Evolutionary conservation across 495 filamentous ascomycete genomes (phyloP), one percentile per base, ranked within the genome.

Genomic region (Talaromyces stipitatus): DNA sequence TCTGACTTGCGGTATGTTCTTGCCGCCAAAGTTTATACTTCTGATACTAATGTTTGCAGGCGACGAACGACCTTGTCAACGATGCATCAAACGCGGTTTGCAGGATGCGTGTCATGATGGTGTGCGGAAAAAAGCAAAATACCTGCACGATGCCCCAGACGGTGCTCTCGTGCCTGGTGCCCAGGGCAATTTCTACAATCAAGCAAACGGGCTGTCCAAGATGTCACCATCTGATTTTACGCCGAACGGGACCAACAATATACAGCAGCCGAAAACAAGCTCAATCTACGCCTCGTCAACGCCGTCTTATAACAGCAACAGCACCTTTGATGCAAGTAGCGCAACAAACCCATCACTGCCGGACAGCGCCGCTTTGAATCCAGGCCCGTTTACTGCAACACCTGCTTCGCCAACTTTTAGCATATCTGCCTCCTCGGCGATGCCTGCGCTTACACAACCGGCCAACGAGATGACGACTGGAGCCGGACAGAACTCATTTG

Each of bases 111-210:
- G 94, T 68, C 90, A 95, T 66, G 94, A 98, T 65, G 94, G 94
- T 41, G 90, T 96, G 36, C 87, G 94, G 58, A 97, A 98, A 72
- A 98, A 97, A 78, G 94, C 94, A 60, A 98, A 98, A 69, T 98
- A 98, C 74, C 86, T 98, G 48, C 92, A 96, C 71, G 94, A 97
- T 76, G 91, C 92, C 24, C 90, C 92, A 33, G 82, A 89, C 55
- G 91, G 94, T 58, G 82, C 82, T 55, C 70, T 88, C 62, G 80
- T 85, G 73, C 82, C 84, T 56, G 80, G 79, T 22, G 72, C 81
- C 26, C 68, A 71, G n/a, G 69, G 71, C n/a, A 72, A 72, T 57
- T 75, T 78, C 38, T 72, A 73, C 62, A 77, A 75, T 56, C 69
- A 68, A 54, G 48, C 45, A 23, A 29, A 43, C 26, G 55, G 57